These are phyloP conservation scores for Scutellaria baicalensis DNA, from an alignment of 257 asterid species.

Conservation along the genomic window DNA sequence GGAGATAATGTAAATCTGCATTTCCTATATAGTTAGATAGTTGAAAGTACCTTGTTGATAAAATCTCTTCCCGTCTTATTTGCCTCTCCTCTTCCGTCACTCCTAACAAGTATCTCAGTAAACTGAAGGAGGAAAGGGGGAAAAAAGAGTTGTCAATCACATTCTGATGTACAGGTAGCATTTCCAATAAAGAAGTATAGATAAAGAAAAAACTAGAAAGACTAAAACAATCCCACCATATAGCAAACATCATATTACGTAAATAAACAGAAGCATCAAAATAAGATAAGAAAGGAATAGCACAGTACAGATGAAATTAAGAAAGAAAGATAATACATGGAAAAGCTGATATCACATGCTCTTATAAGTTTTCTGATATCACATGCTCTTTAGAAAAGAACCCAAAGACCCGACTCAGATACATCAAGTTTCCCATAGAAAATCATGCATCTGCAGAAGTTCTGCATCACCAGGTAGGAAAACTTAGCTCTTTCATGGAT, in stretches of 20 bases:
- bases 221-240: not conserved
- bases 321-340: not conserved
- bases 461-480: not conserved
- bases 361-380: not conserved
- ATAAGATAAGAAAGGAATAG: not conserved
- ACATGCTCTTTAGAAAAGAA: not conserved
- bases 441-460: not conserved
- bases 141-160: constrained; percentile 9
- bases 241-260: not conserved
- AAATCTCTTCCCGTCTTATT: constrained; percentile 82
- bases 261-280: not conserved
- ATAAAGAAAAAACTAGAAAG: not conserved
- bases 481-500: not conserved
- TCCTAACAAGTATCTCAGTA: constrained; percentile 76
- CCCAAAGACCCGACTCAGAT: not conserved
- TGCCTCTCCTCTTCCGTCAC: constrained; percentile 88
- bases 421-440: not conserved
- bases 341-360: not conserved
- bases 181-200: not conserved
- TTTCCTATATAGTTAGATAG: not conserved
- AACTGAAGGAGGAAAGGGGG: constrained; percentile 37
- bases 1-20: not conserved
- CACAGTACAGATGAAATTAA: not conserved
- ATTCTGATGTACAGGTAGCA: not conserved
- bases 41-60: constrained; percentile 69